Percentiles rank a stretch among this genome's conserved stretches.
phyloP scores from a whole-genome alignment of 2,329 filamentous ascomycete species.

The Helminthosporium solani region DNA sequence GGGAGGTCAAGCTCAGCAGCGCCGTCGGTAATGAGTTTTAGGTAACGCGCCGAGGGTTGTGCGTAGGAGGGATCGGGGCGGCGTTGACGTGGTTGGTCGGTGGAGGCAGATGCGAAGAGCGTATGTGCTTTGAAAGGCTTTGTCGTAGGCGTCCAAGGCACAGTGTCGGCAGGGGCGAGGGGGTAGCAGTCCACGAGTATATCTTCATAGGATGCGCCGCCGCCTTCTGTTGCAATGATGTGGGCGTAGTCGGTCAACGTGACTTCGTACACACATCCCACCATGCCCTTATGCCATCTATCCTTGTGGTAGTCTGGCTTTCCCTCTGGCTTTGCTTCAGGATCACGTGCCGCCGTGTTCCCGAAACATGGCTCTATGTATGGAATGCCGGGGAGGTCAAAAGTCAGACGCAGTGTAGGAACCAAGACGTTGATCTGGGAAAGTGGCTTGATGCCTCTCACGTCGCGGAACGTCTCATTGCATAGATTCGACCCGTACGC shows the following conservation, averaged over 20 bases:
- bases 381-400: constrained; percentile 81
- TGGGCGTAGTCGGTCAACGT: constrained; percentile 77
- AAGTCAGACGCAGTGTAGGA: constrained; percentile 74
- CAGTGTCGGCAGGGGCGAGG: constrained; percentile 58
- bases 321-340: constrained; percentile 15
- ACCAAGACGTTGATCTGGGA: constrained; percentile 80
- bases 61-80: constrained; percentile 71
- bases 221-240: constrained; percentile 90
- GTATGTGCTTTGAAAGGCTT: constrained; percentile 79
- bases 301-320: constrained; percentile 52
- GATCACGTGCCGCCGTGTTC: constrained; percentile 65
- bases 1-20: constrained; percentile 80
- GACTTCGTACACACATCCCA: constrained; percentile 95
- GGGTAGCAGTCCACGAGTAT: constrained; percentile 76
- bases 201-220: constrained; percentile 80
- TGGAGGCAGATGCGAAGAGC: constrained; percentile 60
- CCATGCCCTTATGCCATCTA: constrained; percentile 76
- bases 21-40: constrained; percentile 76
- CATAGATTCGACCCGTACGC: constrained; percentile 92
- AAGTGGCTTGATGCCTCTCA: constrained; percentile 76
- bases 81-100: constrained; percentile 46
- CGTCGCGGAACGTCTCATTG: constrained; percentile 74
- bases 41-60: constrained; percentile 80
- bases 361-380: constrained; percentile 92
- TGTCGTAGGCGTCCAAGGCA: constrained; percentile 65